Conservation (phyloP, 2,329 filamentous ascomycete genomes). For the Aspergillus neoniger region DNA sequence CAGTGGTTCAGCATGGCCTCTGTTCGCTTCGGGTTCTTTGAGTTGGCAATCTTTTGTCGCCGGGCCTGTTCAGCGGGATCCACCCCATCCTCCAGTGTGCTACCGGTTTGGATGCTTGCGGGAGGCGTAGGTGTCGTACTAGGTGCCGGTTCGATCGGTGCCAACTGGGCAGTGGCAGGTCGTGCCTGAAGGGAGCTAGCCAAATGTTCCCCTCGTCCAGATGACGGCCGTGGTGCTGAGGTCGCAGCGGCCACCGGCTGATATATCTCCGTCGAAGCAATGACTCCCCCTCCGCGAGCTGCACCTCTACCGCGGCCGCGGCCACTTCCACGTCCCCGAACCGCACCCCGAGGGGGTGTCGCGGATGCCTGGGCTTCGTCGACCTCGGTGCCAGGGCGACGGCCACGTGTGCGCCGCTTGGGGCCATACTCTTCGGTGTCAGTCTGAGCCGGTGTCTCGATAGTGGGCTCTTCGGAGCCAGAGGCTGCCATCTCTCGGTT, state of each 20-base stretch:
- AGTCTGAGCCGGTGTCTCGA: slow-evolving; percentile 28
- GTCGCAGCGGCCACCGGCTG: slow-evolving; percentile 11
- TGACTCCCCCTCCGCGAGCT: slow-evolving; percentile 23
- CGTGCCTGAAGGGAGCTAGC: slow-evolving; percentile 16
- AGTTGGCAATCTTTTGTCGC: slow-evolving; percentile 44
- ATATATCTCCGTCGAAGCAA: slow-evolving; percentile 24
- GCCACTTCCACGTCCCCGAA: slow-evolving; percentile 29
- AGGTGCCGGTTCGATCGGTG: slow-evolving; percentile 26
- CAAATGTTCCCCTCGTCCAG: slow-evolving; percentile 8
- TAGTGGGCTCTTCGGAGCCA: slow-evolving; percentile 28
- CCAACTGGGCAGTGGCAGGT: slow-evolving; percentile 19
- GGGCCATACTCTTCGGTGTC: slow-evolving; percentile 33
- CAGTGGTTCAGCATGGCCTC: slow-evolving; percentile 50
- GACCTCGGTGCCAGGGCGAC: slow-evolving; percentile 26
- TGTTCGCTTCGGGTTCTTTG: slow-evolving; percentile 48
- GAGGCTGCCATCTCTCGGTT: slow-evolving; percentile 26
- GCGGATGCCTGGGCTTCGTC: slow-evolving; percentile 21
- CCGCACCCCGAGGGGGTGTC: slow-evolving; percentile 18
- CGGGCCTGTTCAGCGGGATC: slow-evolving; percentile 35
- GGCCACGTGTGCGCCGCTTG: slow-evolving; percentile 38
- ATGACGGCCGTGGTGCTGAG: slow-evolving; percentile 10
- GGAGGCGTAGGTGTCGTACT: slow-evolving; percentile 14
- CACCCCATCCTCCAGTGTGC: slow-evolving; percentile 26
- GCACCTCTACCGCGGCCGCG: slow-evolving; percentile 34
- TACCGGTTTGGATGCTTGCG: slow-evolving; percentile 16